Base-by-base conservation (phyloP, 768 basidiomycete species). In the Tephrocybe sp. region DNA sequence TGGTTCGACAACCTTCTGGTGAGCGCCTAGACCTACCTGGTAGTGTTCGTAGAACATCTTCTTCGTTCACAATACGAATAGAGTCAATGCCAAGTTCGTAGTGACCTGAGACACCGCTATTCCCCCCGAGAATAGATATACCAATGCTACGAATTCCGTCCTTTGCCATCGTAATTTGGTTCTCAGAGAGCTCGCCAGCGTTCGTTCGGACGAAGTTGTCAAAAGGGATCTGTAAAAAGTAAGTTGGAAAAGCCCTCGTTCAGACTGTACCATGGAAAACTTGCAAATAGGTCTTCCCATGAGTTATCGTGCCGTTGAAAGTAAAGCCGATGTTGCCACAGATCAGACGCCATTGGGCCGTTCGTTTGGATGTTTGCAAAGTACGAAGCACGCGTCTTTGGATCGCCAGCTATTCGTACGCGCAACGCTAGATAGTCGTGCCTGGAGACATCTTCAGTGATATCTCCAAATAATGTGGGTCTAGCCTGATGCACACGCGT, bases 241-340 rank as follows among this genome's bases (percentile, higher is more conserved):
- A 16, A 21, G 24, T n/a, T n/a, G 19, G 18, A 49, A 48, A 18
- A 45, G 32, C 53, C 52, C 30, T 45, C 45, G 35, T 36, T 18
- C 44, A 59, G 40, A 46, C 58, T 16, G 48, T 13, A 45, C 21
- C 53, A 49, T 44, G 24, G 42, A 50, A 7, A 22, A 76, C 85
- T 58, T 55, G 90, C 91, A 60, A 85, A 85, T 13, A 95, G 64
- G 59, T 92, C 85, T 64, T 93, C 87, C 92, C 92, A 95, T 4
- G 73, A 69, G 21, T 81, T 78, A 49, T 85, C 79, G 22, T 73
- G 70, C 47, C 80, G 77, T 42, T 77, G 73, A 64, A 94, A 89
- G 68, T 81, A 90, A n/a, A 98, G 73, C 27, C 91, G 80, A 58
- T 98, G 94, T 63, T 97, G 96, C 86, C 90, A 98, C n/a, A 98